Conservation (phyloP, 2,329 filamentous ascomycete species). For the Colletotrichum phormii region DNA sequence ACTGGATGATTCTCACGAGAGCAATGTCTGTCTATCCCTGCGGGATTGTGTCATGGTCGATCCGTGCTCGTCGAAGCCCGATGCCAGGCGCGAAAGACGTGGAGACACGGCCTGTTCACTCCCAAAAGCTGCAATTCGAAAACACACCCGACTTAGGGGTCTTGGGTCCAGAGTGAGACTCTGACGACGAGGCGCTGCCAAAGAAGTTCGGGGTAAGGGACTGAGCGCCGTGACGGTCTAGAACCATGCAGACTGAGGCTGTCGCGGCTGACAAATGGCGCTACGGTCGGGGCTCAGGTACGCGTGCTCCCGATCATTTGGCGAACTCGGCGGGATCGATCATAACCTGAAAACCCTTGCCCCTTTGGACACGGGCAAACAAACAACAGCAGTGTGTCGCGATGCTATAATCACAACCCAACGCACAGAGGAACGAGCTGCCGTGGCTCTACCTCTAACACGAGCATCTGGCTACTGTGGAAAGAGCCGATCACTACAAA, state of each 20-base stretch:
- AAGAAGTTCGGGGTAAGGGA: neutral
- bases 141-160: constrained; percentile 4
- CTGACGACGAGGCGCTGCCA: constrained; percentile 33
- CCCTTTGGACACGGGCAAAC: constrained; percentile 18
- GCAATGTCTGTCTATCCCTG: constrained; percentile 15
- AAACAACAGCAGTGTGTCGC: neutral
- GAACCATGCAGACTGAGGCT: constrained; percentile 19
- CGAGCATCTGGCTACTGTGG: constrained; percentile 14
- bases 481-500: constrained; percentile 6
- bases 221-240: constrained; percentile 21
- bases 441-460: constrained; percentile 18
- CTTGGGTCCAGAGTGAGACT: constrained; percentile 16
- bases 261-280: constrained; percentile 9
- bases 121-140: constrained; percentile 3
- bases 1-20: constrained; percentile 4
- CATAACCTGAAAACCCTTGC: neutral
- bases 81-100: constrained; percentile 14
- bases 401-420: neutral
- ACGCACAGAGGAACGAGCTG: neutral
- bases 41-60: constrained; percentile 21
- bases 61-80: constrained; percentile 12
- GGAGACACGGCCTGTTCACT: constrained; percentile 5
- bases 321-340: neutral
- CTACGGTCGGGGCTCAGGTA: neutral
- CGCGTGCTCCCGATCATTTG: neutral